Evolutionary conservation across 805 yeast genomes (phyloP), one percentile per base, ranked within the genome.

Genomic region (Hanseniaspora valbyensis): DNA sequence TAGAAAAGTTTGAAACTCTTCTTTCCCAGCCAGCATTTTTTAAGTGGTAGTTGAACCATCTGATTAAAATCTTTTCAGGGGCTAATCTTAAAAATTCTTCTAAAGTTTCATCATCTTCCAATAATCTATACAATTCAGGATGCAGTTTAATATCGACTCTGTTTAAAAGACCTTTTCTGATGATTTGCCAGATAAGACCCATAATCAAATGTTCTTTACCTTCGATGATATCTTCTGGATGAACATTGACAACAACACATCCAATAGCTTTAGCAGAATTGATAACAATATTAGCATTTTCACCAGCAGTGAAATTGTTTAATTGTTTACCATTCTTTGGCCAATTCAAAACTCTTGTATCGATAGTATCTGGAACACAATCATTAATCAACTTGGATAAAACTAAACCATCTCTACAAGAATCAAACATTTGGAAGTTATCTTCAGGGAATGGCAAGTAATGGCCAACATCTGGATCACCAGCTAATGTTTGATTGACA

Each of bases 181-280:
- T 92, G 61, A 92, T 85, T 72, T 92, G 98, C 97, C 97, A 89
- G 58, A 89, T 82, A 56, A 89, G 73, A 51, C 97, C 97, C 56
- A 90, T 69, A 53, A 89, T 83, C 64, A 89, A 75, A 66, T 89
- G 95, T 62, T 87, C 94, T 59, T 84, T 89, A 59, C 96, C 96
- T 61, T 88, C 96, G 55, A 86, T 81, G 49, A 89, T 85, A 65
- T 88, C 96, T 64, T 88, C 96, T 14, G 96, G 84, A 59, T 90
- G 97, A 45, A 92, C 97, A 63, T 92, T 92, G 46, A 92, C 97
- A 44, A 92, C 97, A 52, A 92, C 84, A 74, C 96, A 90, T 19
- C 98, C 98, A 68, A 92, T 92, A 49, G 97, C 98, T 70, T 92
- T 92, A 28, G 98, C 98, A 2, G 98, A 92, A 67, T 92, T 92